Evolutionary conservation across 345 rosid species (phyloP), one percentile per base, ranked within the genome.

Genomic region (Hibiscus tridactylites): DNA sequence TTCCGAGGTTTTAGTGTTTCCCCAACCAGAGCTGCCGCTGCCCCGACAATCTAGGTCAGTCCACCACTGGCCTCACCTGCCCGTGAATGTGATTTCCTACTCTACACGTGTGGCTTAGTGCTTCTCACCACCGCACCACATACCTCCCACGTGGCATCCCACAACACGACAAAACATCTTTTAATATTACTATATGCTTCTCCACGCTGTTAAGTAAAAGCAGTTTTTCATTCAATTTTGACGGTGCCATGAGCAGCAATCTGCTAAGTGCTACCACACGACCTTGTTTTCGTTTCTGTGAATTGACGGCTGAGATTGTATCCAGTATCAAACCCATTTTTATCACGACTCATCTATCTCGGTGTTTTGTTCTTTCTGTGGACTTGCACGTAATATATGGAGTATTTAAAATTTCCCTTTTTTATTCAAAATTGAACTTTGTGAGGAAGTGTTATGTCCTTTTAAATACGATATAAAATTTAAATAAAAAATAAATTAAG

Each of bases 31-130:
- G 68, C 68, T 76, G 29, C 62, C 5, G 35, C 74, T 75, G 78
- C 77, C 13, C 81, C 78, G 74, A 24, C 69, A 44, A 26, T 39
- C 53, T 2, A 76, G 84, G 84, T 63, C 79, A 61, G 69, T 71
- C 63, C 52, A 57, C 68, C 72, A 63, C 42, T 65, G 33, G 16
- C 12, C 11, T 10, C 46, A 39, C 46, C 15, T 60, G 49, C 60
- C 58, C 68, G 9, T 67, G 33, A 19, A 11, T 13, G 9, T 67
- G 33, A 19, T 15, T 13, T 7, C 3, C 1, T 26, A 58, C 59
- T 42, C 46, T 71, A 79, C 88, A 83, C 90, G 87, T 81, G 87
- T 80, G 62, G 5, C 24, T 35, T 61, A 13, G 37, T 35, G 65
- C 52, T 57, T 62, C 71, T 65, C 58, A 17, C 72, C 79, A 52